Base-by-base conservation (phyloP, 2,329 filamentous ascomycete genomes). In the Apiospora aurea region DNA sequence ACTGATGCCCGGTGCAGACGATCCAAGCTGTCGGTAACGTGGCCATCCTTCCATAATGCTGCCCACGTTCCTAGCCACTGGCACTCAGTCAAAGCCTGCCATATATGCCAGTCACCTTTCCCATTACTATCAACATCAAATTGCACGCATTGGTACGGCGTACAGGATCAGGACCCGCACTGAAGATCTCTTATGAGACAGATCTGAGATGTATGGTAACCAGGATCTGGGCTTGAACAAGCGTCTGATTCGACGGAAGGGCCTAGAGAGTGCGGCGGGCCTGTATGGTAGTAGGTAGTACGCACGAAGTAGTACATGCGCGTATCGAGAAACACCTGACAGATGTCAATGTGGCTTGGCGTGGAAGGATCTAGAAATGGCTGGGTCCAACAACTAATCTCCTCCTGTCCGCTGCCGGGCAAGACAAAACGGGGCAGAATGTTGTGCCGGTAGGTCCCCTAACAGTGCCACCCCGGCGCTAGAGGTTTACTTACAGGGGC, bases 321-420 rank as follows among this genome's bases (percentile, higher is more conserved):
- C 29, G 38, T 21, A 34, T 18, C 4, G 53, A 61, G 16, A n/a
- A 61, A 34, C 8, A 61, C 29, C 41, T 41, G 34, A 24, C 18
- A 64, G 29, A 64, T 64, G 34, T 24, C 18, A 18, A 64, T n/a
- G 34, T 41, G 34, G 21, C 21, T 24, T 34, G 34, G 57, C 29
- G 57, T 21, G 34, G 57, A 64, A 64, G 57, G 34, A n/a, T 64
- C 57, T 64, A 64, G 57, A 64, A 64, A 41, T 41, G 10, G 10
- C n/a, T 29, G 29, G 57, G 10, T 14, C 21, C 34, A 41, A 24
- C 18, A 38, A 61, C 26, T 21, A 18, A 16, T 29, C 18, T 61
- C 8, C 29, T 38, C 8, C 29, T 38, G 53, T 18, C 29, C 53
- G 18, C 57, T 64, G 34, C 29, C 34, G 21, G 57, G 18, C 57